Evolutionary conservation across 2,329 filamentous ascomycete species (phyloP).

Genomic region (Diplodia mutila): DNA sequence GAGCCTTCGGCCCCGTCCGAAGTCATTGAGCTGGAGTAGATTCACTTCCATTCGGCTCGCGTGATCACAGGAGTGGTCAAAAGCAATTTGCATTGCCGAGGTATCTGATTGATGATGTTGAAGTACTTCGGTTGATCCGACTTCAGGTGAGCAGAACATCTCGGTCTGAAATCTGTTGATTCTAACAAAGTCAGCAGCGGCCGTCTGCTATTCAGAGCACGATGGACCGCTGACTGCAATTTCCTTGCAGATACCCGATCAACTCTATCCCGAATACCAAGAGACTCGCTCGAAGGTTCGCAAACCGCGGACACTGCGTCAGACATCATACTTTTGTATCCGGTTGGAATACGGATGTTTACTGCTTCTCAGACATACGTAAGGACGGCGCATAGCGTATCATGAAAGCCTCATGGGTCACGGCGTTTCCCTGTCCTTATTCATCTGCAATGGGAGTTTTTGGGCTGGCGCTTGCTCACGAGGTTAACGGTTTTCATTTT

Average conservation of each 20-base stretch:
- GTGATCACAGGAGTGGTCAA: neutral
- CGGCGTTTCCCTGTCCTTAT: neutral
- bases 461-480: neutral
- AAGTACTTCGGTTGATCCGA: neutral
- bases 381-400: neutral
- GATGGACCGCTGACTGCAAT: neutral
- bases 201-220: neutral
- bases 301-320: neutral
- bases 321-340: neutral
- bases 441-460: neutral
- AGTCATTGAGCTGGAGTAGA: constrained; percentile 19
- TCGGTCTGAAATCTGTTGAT: neutral
- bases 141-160: neutral
- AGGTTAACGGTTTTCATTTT: neutral
- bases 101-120: neutral
- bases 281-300: neutral
- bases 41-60: too few species aligned
- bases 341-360: neutral
- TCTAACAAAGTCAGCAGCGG: neutral
- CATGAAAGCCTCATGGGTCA: neutral
- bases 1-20: neutral
- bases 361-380: neutral
- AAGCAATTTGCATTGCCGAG: neutral
- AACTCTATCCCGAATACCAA: neutral
- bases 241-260: neutral